Evolutionary conservation across 2,329 filamentous ascomycete genomes (phyloP).

Genomic region (Fusarium circinatum): DNA sequence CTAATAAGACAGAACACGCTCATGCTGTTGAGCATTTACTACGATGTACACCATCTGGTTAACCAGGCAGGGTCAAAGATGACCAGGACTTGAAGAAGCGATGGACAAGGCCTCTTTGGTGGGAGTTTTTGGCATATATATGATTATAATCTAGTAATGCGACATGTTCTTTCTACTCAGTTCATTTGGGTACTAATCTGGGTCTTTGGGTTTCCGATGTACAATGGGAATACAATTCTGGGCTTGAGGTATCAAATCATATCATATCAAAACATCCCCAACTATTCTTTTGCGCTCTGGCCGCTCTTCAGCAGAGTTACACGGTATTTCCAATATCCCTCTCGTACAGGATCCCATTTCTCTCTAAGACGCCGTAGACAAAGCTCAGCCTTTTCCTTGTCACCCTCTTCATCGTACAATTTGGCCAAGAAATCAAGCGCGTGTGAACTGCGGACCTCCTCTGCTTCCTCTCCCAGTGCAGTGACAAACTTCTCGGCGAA

Average conservation of each 20-base stretch:
- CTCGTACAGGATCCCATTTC: slow-evolving; percentile 90
- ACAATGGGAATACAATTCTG: background rate
- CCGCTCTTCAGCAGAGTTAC: slow-evolving; percentile 42
- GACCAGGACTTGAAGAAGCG: slow-evolving; percentile 29
- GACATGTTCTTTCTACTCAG: slow-evolving; percentile 30
- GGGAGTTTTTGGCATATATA: slow-evolving; percentile 40
- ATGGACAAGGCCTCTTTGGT: slow-evolving; percentile 29
- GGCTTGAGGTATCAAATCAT: background rate
- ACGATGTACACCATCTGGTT: slow-evolving; percentile 37
- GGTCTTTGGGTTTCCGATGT: background rate
- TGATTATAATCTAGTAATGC: slow-evolving; percentile 44
- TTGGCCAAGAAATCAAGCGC: slow-evolving; percentile 79
- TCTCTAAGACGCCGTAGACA: slow-evolving; percentile 79
- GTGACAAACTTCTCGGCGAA: slow-evolving; percentile 65
- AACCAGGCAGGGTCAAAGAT: slow-evolving; percentile 40
- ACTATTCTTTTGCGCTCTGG: slow-evolving; percentile 13
- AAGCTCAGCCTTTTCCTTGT: slow-evolving; percentile 70
- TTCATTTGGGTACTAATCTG: background rate
- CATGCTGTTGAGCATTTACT: slow-evolving; percentile 11
- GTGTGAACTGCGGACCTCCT: slow-evolving; percentile 70
- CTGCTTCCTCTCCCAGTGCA: slow-evolving; percentile 57
- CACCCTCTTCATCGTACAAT: slow-evolving; percentile 67
- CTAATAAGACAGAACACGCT: background rate
- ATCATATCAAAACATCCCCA: background rate
- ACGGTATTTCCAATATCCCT: slow-evolving; percentile 87